Evolutionary conservation across 768 basidiomycete genomes (phyloP), one percentile per base, ranked within the genome.

Genomic region (Mycena haematopus): DNA sequence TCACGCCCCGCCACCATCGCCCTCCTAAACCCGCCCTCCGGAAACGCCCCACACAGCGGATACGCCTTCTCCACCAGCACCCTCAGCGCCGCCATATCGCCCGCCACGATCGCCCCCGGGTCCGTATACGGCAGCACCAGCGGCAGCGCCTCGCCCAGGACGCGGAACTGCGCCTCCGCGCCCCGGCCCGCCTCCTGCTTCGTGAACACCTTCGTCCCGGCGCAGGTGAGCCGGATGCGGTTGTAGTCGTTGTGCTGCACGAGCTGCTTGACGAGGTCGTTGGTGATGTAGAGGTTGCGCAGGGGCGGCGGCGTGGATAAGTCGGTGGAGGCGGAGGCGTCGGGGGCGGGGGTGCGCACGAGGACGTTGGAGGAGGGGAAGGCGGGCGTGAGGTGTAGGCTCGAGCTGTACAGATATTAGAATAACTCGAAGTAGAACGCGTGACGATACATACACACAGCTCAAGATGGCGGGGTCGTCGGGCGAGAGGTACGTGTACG

Each of bases 121-220:
- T 89, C 82, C 45, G 96, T 76, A 72, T 89, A 95, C 1, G 94
- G 93, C n/a, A 96, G 73, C 29, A 98, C 79, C 36, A 91, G 90
- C 7, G 88, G 85, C 15, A 99, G 73, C 2, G 95, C 95, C 70
- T 99, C 96, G 21, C 86, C 86, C 21, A 96, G 83, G 27, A 96
- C 81, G 21, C 93, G 84, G 74, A 91, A 94, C 66, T 86, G 83
- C 22, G 86, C 76, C 24, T 86, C 84, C 40, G 72, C 72, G 4
- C 82, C 86, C 46, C 84, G 84, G 1, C 83, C 86, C 2, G 85
- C 86, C 62, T 96, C 96, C 73, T 99, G 96, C 71, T 93, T 92
- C 7, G 87, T 85, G 75, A 99, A 91, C 14, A 95, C 88, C 74
- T 97, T 96, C 42, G 95, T 95, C 21, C 97, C 97, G n/a, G 92